These are phyloP conservation scores for Monosporascus sp. DNA, from an alignment of 2,329 filamentous ascomycete species.

Conservation along the genomic window DNA sequence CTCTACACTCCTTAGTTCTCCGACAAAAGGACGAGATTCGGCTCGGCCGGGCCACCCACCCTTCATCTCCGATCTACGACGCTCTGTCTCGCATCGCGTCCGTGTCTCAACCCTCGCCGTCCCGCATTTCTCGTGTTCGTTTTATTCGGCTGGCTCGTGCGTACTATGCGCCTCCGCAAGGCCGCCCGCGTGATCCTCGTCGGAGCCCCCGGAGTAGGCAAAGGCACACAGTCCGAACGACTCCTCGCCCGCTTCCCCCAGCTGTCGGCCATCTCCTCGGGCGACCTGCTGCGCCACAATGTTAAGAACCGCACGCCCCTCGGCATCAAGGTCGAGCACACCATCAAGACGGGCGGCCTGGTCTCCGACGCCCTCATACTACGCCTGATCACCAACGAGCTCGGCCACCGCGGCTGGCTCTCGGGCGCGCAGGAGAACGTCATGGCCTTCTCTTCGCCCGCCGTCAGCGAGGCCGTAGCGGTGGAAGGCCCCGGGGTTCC, in stretches of 20 bases:
- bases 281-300: constrained; percentile 87
- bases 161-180: constrained; percentile 61
- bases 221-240: constrained; percentile 91
- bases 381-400: constrained; percentile 85
- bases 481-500: constrained; percentile 24
- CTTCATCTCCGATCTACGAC: no score
- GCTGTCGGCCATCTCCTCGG: constrained; percentile 86
- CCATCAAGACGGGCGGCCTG: constrained; percentile 84
- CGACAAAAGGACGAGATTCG: no score
- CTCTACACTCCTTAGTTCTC: no score
- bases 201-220: constrained; percentile 93
- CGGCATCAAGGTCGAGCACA: constrained; percentile 83
- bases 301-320: constrained; percentile 83
- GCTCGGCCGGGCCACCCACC: no score
- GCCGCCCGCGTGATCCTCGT: constrained; percentile 93
- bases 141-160: not conserved
- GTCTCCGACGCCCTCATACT: constrained; percentile 90
- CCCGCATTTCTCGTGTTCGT: not conserved
- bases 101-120: constrained; percentile 1
- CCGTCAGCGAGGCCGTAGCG: constrained; percentile 37
- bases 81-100: no score
- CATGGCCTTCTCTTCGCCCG: constrained; percentile 46
- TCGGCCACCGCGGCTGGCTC: constrained; percentile 82
- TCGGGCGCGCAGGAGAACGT: constrained; percentile 41
- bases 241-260: constrained; percentile 83